A percentile compares a stretch with the other conserved stretches of the same genome.
Evolutionary conservation across 1,139 yeast genomes (phyloP).

Genomic region (Pichia sp.): DNA sequence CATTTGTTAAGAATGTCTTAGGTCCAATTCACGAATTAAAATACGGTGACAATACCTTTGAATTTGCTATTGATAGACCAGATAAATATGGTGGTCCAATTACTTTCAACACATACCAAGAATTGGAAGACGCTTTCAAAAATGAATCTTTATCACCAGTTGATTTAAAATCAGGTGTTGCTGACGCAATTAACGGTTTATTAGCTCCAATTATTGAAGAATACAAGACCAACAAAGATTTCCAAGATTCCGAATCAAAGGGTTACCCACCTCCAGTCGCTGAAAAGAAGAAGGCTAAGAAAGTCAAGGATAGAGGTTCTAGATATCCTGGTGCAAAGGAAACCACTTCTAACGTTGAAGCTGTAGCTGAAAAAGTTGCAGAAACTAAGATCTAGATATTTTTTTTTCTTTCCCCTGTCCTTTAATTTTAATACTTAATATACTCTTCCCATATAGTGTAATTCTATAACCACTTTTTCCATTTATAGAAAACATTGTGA

Average conservation of each 20-base stretch:
- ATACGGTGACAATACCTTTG: constrained; percentile 46
- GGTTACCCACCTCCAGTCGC: constrained; percentile 80
- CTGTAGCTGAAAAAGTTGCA: constrained; percentile 23
- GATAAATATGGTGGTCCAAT: constrained; percentile 96
- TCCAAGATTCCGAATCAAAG: constrained; percentile 62
- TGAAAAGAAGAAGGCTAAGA: constrained; percentile 49
- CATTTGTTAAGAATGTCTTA: constrained; percentile 78
- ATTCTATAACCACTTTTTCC: no score
- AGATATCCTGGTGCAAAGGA: constrained; percentile 66
- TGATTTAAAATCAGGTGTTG: constrained; percentile 87
- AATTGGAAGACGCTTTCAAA: constrained; percentile 65
- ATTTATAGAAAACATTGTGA: no score
- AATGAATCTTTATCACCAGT: constrained; percentile 78
- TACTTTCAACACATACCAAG: constrained; percentile 60
- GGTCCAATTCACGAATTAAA: constrained; percentile 81
- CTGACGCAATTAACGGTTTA: constrained; percentile 72
- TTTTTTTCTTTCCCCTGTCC: not conserved
- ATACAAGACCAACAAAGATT: constrained; percentile 55
- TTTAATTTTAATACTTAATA: no score
- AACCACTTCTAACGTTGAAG: constrained; percentile 5
- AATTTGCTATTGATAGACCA: constrained; percentile 78
- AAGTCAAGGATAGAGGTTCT: constrained; percentile 77
- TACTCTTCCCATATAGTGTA: no score
- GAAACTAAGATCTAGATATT: constrained; percentile 19
- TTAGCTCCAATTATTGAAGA: constrained; percentile 81